phyloP scores from a whole-genome alignment of 2,329 filamentous ascomycete species.

The Ceratocystis papillata region DNA sequence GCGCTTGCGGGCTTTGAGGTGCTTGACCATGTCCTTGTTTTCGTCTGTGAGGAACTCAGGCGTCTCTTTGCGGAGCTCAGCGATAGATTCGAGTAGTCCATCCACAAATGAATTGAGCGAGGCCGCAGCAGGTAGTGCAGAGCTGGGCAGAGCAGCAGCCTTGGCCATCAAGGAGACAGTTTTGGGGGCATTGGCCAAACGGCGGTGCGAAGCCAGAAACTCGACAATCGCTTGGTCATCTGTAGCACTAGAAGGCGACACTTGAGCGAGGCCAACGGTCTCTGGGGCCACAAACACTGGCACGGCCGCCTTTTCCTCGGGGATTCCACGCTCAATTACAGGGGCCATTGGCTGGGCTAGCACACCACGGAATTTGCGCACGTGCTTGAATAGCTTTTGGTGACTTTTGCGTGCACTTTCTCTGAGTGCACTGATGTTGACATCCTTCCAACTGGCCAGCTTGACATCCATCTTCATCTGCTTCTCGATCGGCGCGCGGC shows the following conservation, averaged over 20 bases:
- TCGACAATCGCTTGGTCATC: background rate
- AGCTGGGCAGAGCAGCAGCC: conserved; percentile 44
- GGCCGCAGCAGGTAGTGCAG: conserved; percentile 45
- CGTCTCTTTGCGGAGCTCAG: conserved; percentile 71
- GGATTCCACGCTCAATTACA: conserved; percentile 50
- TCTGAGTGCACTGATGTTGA: conserved; percentile 77
- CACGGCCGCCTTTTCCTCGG: conserved; percentile 35
- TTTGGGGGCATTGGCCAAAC: conserved; percentile 58
- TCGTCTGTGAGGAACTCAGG: conserved; percentile 73
- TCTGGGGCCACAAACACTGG: conserved; percentile 25
- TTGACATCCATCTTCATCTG: conserved; percentile 88
- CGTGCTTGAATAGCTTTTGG: conserved; percentile 79
- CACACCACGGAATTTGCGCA: conserved; percentile 76
- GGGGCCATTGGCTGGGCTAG: conserved; percentile 64
- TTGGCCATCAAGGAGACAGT: conserved; percentile 66
- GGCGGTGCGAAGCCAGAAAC: conserved; percentile 39
- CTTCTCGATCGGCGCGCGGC: conserved; percentile 70
- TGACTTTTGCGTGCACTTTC: conserved; percentile 88
- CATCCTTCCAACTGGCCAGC: conserved; percentile 95
- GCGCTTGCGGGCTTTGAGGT: conserved; percentile 81
- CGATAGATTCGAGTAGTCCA: conserved; percentile 47
- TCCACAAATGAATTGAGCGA: conserved; percentile 58
- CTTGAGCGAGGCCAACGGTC: conserved; percentile 11
- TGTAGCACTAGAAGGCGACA: conserved; percentile 10
- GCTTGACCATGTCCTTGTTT: conserved; percentile 71